Evolutionary conservation across 2,329 filamentous ascomycete genomes (phyloP).

Genomic region (Ophiostoma himal-ulmi): DNA sequence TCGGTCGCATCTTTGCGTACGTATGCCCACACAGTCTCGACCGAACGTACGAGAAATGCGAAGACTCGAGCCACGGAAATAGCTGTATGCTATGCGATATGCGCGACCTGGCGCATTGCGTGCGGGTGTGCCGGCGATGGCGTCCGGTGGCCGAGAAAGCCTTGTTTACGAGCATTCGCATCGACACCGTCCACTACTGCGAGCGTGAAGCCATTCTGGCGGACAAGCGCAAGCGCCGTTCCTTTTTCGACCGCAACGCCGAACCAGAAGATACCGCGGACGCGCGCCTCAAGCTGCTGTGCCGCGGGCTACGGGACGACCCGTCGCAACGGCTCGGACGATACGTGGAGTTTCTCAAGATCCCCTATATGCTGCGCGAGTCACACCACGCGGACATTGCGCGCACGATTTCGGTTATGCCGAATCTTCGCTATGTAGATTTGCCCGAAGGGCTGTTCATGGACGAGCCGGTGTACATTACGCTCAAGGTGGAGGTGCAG

Average conservation of each 20-base stretch:
- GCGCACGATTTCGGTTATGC: conserved; percentile 75
- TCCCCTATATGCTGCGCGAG: conserved; percentile 92
- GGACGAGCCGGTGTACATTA: conserved; percentile 68
- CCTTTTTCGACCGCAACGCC: conserved; percentile 68
- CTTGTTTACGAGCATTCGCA: conserved; percentile 80
- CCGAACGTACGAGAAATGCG: conserved; percentile 72
- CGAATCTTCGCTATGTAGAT: conserved; percentile 83
- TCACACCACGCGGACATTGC: conserved; percentile 78
- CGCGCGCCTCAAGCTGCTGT: conserved; percentile 69
- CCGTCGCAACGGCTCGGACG: conserved; percentile 59
- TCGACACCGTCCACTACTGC: conserved; percentile 93
- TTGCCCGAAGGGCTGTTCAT: conserved; percentile 81
- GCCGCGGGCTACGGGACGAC: conserved; percentile 74
- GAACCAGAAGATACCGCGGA: conserved; percentile 75
- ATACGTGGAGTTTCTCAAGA: conserved; percentile 73
- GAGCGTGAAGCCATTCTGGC: conserved; percentile 75
- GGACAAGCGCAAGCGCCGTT: conserved; percentile 69
- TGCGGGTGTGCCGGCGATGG: conserved; percentile 70
- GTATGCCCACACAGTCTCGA: conserved; percentile 81
- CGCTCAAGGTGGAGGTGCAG: conserved; percentile 77
- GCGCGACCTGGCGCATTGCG: conserved; percentile 77
- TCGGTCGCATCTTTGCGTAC: conserved; percentile 70
- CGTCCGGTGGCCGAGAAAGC: conserved; percentile 39
- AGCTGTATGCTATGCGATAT: conserved; percentile 91
- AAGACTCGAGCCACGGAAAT: conserved; percentile 70